Base-by-base conservation (phyloP, 306 rosid species). In the Biancaea sappan region DNA sequence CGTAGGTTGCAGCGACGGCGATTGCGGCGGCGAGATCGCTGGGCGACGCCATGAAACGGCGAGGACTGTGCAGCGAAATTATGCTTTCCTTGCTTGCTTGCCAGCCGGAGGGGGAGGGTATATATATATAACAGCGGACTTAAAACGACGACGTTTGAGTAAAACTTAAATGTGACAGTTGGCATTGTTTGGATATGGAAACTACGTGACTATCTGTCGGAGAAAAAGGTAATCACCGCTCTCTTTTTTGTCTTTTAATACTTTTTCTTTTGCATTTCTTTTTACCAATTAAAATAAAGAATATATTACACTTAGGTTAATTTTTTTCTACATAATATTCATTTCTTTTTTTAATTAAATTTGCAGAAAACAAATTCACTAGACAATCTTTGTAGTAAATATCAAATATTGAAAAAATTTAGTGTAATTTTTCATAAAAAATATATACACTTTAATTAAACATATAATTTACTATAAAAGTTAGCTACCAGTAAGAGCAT, bases 1-100 rank as follows among this genome's bases (percentile, higher is more conserved):
- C 15, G 59, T 52, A 52, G 29, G 25, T 16, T 5, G 10, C 15
- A 8, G 24, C 13, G 31, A 52, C 13, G 31, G 48, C 56, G 62
- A 52, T 9, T 26, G 24, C 13, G 31, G 48, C 56, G 62, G 50
- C 44, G 35, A 71, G 22, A 66, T 4, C 56, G 22, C 74, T 9
- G 31, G 51, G 76, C 58, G 58, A 62, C 40, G 75, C 48, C 87
- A 83, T 83, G 7, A 14, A 28, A 44, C 24, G 2, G 5, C 0
- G 59, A 31, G 31, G 16, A 8, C 25, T 52, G 15, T 22, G 10
- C 22, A 1, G 24, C 9, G 24, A 47, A 47, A n/a, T 47, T 16
- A n/a, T 47, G 24, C 53, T 47, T 47, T 47, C 10, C 53, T 16
- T 47, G 22, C 53, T 22, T 38, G 11, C 0, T 5, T 1, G 53